phyloP scores from a whole-genome alignment of 176 grass and related monocot genomes.

The Poa annua region DNA sequence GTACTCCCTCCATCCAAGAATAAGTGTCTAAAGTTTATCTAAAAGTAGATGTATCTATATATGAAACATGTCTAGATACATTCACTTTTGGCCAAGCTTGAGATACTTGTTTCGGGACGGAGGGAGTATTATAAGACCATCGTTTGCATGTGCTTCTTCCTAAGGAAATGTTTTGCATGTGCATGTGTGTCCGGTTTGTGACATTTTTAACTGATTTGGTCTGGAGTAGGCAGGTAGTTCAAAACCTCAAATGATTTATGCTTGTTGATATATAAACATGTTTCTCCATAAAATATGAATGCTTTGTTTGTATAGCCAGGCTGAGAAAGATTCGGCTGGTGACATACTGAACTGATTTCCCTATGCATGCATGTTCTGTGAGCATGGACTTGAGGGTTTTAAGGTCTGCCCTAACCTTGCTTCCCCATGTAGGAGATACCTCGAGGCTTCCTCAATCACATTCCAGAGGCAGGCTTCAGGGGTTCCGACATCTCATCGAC shows the following conservation, averaged over 20 bases:
- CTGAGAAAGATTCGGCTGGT: neutral
- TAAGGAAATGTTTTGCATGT: neutral
- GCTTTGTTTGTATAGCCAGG: slow-evolving; percentile 7
- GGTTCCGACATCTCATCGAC: neutral
- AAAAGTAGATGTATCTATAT: no score
- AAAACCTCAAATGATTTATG: neutral
- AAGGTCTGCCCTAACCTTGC: slow-evolving; percentile 13
- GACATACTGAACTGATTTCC: neutral
- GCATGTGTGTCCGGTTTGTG: neutral
- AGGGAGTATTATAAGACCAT: no score
- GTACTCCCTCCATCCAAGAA: no score
- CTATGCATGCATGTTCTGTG: slow-evolving; percentile 13
- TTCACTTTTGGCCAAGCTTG: no score
- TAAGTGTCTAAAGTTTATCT: no score
- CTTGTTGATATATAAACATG: neutral
- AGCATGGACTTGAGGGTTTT: neutral
- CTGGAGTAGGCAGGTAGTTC: neutral
- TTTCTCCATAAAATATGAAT: neutral
- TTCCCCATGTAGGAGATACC: slow-evolving; percentile 56
- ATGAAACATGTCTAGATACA: no score
- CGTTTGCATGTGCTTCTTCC: neutral
- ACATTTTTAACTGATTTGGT: neutral
- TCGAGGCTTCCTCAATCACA: slow-evolving; percentile 47
- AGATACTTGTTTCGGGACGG: no score
- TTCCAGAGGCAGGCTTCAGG: slow-evolving; percentile 24